Percentiles rank a stretch among this genome's conserved stretches.
Conservation (phyloP, 2,329 filamentous ascomycete species). For the Cryphonectria naterciae region DNA sequence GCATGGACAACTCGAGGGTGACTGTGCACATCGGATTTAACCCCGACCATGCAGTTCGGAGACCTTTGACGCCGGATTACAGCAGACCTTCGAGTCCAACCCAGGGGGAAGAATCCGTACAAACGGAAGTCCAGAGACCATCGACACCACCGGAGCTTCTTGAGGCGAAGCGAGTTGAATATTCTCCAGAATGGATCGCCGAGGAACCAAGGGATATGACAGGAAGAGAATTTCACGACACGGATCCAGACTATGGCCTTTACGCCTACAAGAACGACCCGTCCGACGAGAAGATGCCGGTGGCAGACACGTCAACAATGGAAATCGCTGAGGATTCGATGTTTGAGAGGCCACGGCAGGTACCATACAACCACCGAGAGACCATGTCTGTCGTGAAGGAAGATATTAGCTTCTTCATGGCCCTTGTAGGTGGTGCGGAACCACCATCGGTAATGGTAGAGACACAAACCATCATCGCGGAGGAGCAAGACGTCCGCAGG, state of each 20-base stretch:
- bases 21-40: background rate
- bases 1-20: background rate
- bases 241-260: background rate
- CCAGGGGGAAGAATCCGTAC: background rate
- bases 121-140: background rate
- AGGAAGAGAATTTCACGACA: background rate
- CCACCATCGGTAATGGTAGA: slow-evolving; percentile 1
- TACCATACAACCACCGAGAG: slow-evolving; percentile 10
- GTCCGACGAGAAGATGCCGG: background rate
- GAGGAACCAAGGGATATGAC: background rate
- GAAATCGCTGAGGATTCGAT: background rate
- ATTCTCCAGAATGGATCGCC: slow-evolving; percentile 12
- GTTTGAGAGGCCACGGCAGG: background rate
- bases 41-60: background rate
- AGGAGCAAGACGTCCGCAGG: slow-evolving; percentile 11
- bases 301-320: background rate
- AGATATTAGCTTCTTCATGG: slow-evolving; percentile 21
- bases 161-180: background rate
- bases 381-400: slow-evolving; percentile 22
- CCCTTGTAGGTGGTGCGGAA: slow-evolving; percentile 10
- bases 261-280: background rate
- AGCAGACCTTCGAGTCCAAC: background rate
- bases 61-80: background rate
- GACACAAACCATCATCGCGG: background rate
- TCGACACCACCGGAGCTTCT: background rate